Percentiles rank a stretch among this genome's conserved stretches.
phyloP scores from a whole-genome alignment of 306 rosid species.

The Gynostemma pentaphyllum region DNA sequence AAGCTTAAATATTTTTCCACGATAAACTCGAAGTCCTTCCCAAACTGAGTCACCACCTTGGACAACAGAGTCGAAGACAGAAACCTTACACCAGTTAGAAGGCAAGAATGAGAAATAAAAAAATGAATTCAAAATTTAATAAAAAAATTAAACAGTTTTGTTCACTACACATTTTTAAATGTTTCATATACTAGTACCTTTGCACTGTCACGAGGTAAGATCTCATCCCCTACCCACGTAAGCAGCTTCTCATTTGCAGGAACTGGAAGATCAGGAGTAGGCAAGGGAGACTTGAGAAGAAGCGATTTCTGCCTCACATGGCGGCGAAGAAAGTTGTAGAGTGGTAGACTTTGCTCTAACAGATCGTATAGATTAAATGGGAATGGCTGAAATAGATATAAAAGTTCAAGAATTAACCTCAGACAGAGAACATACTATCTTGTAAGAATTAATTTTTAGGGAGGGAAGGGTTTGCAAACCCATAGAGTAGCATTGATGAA shows the following conservation, averaged over 20 bases:
- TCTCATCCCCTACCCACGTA: constrained; percentile 85
- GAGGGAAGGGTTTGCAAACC: not conserved
- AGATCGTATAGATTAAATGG: constrained; percentile 45
- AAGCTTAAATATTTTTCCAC: constrained; percentile 73
- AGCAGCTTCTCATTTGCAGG: constrained; percentile 71
- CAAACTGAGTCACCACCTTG: constrained; percentile 94
- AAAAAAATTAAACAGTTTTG: not conserved
- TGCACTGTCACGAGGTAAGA: constrained; percentile 64
- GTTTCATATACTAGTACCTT: constrained; percentile 35
- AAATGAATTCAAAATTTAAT: constrained; percentile 16
- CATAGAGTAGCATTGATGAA: not conserved
- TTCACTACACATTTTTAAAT: constrained; percentile 4
- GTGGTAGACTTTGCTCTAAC: constrained; percentile 67
- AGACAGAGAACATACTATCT: not conserved
- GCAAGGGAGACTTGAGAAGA: constrained; percentile 41
- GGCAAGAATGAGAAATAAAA: constrained; percentile 16
- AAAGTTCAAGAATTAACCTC: constrained; percentile 12
- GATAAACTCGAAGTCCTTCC: constrained; percentile 83
- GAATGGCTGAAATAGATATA: constrained; percentile 39
- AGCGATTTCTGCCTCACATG: constrained; percentile 40
- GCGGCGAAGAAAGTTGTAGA: constrained; percentile 57
- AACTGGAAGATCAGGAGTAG: constrained; percentile 65
- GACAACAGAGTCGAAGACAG: constrained; percentile 80
- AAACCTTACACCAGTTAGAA: constrained; percentile 38
- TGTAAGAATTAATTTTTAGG: not conserved